These are phyloP conservation scores for Phytophthora citrophthora DNA, from an alignment of 352 stramenopile genomes.

Conservation along the genomic window DNA sequence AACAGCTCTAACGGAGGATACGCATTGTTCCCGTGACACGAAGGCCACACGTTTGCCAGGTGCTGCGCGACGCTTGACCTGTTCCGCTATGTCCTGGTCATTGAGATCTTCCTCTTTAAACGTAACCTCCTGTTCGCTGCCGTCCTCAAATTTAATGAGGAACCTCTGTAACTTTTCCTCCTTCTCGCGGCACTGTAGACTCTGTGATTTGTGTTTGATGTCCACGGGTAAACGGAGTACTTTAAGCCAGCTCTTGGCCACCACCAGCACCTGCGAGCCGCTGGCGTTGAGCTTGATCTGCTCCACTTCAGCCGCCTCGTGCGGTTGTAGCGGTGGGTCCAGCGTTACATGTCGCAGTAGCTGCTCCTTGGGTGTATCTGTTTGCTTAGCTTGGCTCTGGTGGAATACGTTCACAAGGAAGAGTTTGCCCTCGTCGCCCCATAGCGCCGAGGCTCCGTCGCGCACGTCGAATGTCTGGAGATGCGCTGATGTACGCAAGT, in stretches of 20 bases:
- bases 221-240: conserved; percentile 55
- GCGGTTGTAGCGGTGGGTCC: conserved; percentile 56
- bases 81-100: conserved; percentile 32
- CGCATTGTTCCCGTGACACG: conserved; percentile 63
- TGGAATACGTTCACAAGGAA: conserved; percentile 69
- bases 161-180: conserved; percentile 40
- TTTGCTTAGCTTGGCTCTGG: conserved; percentile 25
- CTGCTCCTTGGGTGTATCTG: conserved; percentile 14
- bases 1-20: conserved; percentile 53
- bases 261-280: conserved; percentile 57
- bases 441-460: conserved; percentile 56
- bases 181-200: conserved; percentile 18
- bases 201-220: conserved; percentile 21
- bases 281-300: conserved; percentile 65
- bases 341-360: conserved; percentile 61
- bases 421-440: conserved; percentile 50
- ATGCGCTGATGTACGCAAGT: conserved; percentile 57
- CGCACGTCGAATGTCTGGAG: conserved; percentile 75
- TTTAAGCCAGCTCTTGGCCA: conserved; percentile 68
- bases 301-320: conserved; percentile 61
- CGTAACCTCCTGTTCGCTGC: conserved; percentile 33
- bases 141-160: conserved; percentile 58
- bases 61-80: conserved; percentile 35
- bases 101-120: conserved; percentile 29
- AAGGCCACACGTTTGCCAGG: conserved; percentile 40